phyloP scores from a whole-genome alignment of 768 basidiomycete genomes.

The Kwoniella europaea region DNA sequence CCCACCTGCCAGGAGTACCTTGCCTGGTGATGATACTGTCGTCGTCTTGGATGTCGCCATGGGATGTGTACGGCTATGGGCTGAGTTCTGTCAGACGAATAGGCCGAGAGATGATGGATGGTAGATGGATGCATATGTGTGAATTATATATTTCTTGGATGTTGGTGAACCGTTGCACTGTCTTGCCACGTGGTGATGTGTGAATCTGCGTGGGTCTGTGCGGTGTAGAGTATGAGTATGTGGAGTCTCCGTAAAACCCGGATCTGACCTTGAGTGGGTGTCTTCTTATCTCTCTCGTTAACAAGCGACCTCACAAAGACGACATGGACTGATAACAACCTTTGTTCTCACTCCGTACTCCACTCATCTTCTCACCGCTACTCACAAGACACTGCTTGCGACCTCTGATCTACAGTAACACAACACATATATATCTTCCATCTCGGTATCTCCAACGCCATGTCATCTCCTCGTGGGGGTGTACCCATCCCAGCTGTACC shows the following conservation, averaged over 20 bases:
- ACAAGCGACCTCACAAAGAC: too few species aligned
- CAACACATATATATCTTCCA: not conserved
- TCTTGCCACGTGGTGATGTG: not conserved
- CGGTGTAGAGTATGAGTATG: not conserved
- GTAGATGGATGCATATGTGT: too few species aligned
- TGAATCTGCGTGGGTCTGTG: not conserved
- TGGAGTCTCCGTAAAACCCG: not conserved
- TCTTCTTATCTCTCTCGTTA: not conserved
- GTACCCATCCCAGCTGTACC: slow-evolving; percentile 33
- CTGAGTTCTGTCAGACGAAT: not conserved
- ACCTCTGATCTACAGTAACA: not conserved
- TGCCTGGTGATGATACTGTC: slow-evolving; percentile 88
- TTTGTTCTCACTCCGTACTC: slow-evolving; percentile 1
- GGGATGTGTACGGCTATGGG: not conserved
- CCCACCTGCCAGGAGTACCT: slow-evolving; percentile 92
- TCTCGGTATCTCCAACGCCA: not conserved
- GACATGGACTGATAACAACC: not conserved
- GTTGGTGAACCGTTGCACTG: not conserved
- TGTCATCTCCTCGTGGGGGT: slow-evolving; percentile 14
- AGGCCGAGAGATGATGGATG: too few species aligned
- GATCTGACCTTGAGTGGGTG: not conserved
- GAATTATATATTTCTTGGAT: too few species aligned
- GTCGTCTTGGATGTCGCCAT: slow-evolving; percentile 45
- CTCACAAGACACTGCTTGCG: not conserved
- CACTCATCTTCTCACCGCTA: not conserved